phyloP scores from a whole-genome alignment of 2,329 filamentous ascomycete species.

The Exophiala dermatitidis region DNA sequence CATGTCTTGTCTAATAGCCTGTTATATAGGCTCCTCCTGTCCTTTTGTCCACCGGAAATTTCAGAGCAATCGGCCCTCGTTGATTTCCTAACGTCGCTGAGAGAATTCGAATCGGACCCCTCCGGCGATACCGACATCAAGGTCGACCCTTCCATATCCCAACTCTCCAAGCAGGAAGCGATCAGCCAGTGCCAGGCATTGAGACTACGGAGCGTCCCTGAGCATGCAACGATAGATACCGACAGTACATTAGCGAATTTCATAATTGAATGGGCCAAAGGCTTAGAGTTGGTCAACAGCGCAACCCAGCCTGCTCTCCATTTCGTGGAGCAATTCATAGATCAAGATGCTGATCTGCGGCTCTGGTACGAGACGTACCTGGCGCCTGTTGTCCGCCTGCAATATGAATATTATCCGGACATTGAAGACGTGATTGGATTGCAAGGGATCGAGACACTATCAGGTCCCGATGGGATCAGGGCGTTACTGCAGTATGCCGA shows the following conservation, averaged over 20 bases:
- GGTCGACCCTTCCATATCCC: conserved; percentile 34
- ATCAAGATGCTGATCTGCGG: conserved; percentile 45
- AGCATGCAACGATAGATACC: conserved; percentile 3
- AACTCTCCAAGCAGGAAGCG: conserved; percentile 14
- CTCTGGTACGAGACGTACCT: conserved; percentile 55
- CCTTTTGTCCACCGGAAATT: conserved; percentile 55
- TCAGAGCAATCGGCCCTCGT: conserved; percentile 33
- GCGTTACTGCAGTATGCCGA: conserved; percentile 44
- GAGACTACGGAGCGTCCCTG: conserved; percentile 9
- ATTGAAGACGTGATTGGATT: conserved; percentile 41
- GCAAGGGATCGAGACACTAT: conserved; percentile 46
- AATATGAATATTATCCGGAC: conserved; percentile 57
- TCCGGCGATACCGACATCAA: conserved; percentile 25
- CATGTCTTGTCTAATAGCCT: conserved; percentile 46
- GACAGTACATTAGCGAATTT: conserved; percentile 41
- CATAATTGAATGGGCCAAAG: conserved; percentile 53
- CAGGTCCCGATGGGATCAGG: conserved; percentile 47
- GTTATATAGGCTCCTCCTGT: conserved; percentile 53
- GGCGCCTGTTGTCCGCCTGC: conserved; percentile 52
- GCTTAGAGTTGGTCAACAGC: conserved; percentile 53
- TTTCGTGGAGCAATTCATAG: conserved; percentile 53
- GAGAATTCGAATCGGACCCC: conserved; percentile 28
- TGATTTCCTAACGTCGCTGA: conserved; percentile 28
- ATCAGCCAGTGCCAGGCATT: conserved; percentile 11
- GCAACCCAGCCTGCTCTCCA: conserved; percentile 50